A percentile compares a stretch with the other conserved stretches of the same genome.
These are phyloP conservation scores for Butyriboletus appendiculatus DNA, from an alignment of 1,284 basidiomycete genomes.

Conservation along the genomic window DNA sequence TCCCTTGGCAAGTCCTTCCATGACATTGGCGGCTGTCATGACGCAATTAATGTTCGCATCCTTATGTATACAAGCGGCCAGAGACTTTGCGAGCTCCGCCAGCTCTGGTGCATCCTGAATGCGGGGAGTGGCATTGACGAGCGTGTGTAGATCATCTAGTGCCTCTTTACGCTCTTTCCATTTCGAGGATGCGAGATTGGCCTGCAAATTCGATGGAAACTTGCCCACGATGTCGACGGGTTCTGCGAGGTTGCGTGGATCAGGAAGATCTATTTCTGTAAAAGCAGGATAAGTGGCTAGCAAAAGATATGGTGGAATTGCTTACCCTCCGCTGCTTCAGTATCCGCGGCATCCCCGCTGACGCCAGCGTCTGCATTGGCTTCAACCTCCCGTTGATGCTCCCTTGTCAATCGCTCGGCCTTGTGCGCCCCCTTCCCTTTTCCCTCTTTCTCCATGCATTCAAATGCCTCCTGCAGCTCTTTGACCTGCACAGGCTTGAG, in stretches of 20 bases:
- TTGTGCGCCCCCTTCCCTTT: constrained; percentile 82
- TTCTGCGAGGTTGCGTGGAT: constrained; percentile 85
- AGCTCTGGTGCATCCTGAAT: constrained; percentile 81
- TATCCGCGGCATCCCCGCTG: constrained; percentile 40
- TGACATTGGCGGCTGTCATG: constrained; percentile 82
- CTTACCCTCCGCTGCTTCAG: constrained; percentile 29
- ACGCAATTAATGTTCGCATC: constrained; percentile 98
- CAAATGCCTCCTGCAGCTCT: constrained; percentile 92
- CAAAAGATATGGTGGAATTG: constrained; percentile 18
- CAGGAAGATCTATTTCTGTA: constrained; percentile 55
- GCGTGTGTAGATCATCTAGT: constrained; percentile 79
- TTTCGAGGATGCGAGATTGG: constrained; percentile 84
- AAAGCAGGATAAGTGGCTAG: constrained; percentile 7
- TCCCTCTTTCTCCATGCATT: constrained; percentile 78
- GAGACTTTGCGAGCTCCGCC: constrained; percentile 70
- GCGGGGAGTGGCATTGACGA: constrained; percentile 73
- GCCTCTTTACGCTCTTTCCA: constrained; percentile 99
- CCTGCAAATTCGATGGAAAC: constrained; percentile 75
- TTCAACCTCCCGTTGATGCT: constrained; percentile 75
- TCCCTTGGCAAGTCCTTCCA: constrained; percentile 87
- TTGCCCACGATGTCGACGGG: constrained; percentile 78
- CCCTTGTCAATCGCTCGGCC: constrained; percentile 79
- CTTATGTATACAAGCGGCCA: constrained; percentile 82
- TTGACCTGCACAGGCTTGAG: constrained; percentile 99
- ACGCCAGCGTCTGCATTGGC: constrained; percentile 46